phyloP scores from a whole-genome alignment of 495 filamentous ascomycete genomes.

The Tetracladium marchalianum region DNA sequence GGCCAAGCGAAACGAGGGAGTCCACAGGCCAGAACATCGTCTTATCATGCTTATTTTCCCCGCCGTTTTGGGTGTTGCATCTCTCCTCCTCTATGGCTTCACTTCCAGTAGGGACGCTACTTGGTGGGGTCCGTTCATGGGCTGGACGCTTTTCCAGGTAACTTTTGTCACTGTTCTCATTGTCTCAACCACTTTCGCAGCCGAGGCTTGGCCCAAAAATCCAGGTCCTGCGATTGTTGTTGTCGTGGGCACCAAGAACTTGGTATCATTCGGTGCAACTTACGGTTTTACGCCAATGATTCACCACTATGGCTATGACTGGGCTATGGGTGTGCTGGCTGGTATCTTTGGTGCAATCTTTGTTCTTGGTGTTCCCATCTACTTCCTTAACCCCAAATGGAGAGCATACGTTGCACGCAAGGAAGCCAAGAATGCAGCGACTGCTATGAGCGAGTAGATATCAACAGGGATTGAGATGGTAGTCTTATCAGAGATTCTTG shows the following conservation, averaged over 20 bases:
- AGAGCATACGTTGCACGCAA: too few relatives aligned
- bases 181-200: constrained; percentile 25
- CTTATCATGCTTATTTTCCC: constrained; percentile 27
- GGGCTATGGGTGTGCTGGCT: constrained; percentile 24
- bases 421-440: too few relatives aligned
- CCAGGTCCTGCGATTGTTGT: constrained; percentile 30
- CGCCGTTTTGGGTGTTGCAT: constrained; percentile 21
- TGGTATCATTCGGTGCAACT: constrained; percentile 27
- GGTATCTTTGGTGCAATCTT: constrained; percentile 23
- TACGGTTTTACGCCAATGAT: constrained; percentile 21
- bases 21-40: constrained; percentile 28
- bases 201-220: constrained; percentile 31
- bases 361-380: constrained; percentile 25
- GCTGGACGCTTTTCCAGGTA: constrained; percentile 28
- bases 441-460: too few relatives aligned
- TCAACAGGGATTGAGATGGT: too few relatives aligned
- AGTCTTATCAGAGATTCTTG: too few relatives aligned
- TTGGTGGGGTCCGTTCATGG: constrained; percentile 30
- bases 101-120: constrained; percentile 21
- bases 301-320: constrained; percentile 21
- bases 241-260: constrained; percentile 30
- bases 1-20: constrained; percentile 24
- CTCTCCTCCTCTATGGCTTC: constrained; percentile 28
- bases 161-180: constrained; percentile 29
- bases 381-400: constrained; percentile 24